Percentiles rank a stretch among this genome's conserved stretches.
Conservation (phyloP, 495 filamentous ascomycete genomes). For the Penicillium robsamsonii region DNA sequence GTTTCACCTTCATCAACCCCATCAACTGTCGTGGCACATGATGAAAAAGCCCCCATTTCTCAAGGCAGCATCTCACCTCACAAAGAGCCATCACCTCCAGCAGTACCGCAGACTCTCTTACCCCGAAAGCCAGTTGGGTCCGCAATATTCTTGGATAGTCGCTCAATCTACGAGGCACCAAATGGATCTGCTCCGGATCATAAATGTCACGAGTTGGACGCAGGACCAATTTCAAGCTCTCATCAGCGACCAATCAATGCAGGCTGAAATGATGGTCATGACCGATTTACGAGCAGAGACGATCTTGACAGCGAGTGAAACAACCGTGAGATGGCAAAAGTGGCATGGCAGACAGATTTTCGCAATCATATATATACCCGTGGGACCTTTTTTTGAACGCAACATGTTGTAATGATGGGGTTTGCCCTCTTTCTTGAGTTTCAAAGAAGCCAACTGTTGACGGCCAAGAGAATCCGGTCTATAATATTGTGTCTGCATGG, state of each 20-base stretch:
- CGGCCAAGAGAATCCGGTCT: background rate
- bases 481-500: background rate
- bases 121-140: constrained; percentile 21
- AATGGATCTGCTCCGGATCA: constrained; percentile 11
- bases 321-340: background rate
- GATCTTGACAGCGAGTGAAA: background rate
- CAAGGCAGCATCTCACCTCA: background rate
- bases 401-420: background rate
- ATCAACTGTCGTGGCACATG: background rate
- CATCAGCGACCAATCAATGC: constrained; percentile 25
- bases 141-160: constrained; percentile 17
- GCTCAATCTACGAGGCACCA: constrained; percentile 21
- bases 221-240: constrained; percentile 18
- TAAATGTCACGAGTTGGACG: constrained; percentile 25
- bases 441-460: background rate
- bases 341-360: background rate
- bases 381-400: background rate
- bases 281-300: constrained; percentile 1
- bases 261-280: background rate
- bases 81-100: background rate
- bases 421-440: background rate
- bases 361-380: background rate
- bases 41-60: constrained; percentile 7
- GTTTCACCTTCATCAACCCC: background rate
- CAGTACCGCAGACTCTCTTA: background rate